These are phyloP conservation scores for Seiridium cupressi DNA, from an alignment of 2,329 filamentous ascomycete species.

Conservation along the genomic window DNA sequence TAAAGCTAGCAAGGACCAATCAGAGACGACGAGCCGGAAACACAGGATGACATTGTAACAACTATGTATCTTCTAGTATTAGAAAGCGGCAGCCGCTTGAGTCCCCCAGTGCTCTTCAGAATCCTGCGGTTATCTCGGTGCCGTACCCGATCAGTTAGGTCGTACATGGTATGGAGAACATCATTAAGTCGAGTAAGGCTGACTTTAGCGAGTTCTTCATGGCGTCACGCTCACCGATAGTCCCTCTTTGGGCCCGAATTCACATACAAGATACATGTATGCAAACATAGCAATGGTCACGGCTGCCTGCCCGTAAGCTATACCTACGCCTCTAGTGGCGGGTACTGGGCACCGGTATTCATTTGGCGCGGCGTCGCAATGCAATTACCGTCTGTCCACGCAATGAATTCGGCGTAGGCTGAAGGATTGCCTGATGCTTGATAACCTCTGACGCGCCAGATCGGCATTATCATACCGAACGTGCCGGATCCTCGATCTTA, in stretches of 20 bases:
- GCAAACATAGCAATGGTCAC: no score
- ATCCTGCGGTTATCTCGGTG: not conserved
- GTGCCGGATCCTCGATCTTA: slow-evolving; percentile 1
- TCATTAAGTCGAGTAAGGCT: not conserved
- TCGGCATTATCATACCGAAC: not conserved
- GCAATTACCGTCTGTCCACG: not conserved
- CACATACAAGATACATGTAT: no score
- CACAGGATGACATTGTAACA: no score
- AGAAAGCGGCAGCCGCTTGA: no score
- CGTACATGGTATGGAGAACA: not conserved
- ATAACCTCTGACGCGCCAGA: not conserved
- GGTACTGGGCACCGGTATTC: not conserved
- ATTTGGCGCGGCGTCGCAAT: not conserved
- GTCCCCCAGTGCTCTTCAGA: no score
- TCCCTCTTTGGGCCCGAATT: no score
- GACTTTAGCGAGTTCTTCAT: not conserved
- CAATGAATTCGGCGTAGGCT: not conserved
- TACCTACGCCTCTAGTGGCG: not conserved
- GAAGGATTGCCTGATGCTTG: not conserved
- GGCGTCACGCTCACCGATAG: not conserved
- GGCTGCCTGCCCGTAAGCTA: no score
- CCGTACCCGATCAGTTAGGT: not conserved
- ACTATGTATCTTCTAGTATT: no score
- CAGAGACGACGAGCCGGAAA: no score
- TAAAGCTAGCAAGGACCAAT: no score